Evolutionary conservation across 2,329 filamentous ascomycete genomes (phyloP).

Genomic region (Pochonia chlamydosporia): DNA sequence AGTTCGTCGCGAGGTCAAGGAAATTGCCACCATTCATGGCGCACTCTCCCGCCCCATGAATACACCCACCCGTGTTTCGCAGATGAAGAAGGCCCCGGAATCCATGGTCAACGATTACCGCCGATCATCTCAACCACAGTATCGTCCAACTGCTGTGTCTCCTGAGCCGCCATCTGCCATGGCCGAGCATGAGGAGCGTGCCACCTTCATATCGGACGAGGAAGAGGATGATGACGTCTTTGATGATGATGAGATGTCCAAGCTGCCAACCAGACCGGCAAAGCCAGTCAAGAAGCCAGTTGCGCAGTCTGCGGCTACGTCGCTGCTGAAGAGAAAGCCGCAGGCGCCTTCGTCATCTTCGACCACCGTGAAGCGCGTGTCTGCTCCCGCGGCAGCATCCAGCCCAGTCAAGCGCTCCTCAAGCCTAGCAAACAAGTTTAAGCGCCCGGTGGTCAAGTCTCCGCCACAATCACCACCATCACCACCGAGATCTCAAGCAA

Average conservation of each 20-base stretch:
- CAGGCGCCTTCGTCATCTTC: neutral
- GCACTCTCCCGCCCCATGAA: constrained; percentile 31
- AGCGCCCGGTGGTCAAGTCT: neutral
- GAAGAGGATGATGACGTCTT: constrained; percentile 21
- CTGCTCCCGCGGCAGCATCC: neutral
- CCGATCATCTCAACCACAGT: constrained; percentile 34
- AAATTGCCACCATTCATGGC: constrained; percentile 44
- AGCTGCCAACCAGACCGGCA: neutral
- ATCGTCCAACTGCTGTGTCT: constrained; percentile 18
- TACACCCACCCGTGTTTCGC: constrained; percentile 24
- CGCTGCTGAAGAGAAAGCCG: neutral
- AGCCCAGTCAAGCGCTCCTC: constrained; percentile 2
- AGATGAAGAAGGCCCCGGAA: constrained; percentile 43
- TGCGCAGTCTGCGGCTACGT: neutral
- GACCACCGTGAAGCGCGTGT: neutral
- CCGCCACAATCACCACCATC: constrained; percentile 1
- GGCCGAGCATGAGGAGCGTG: constrained; percentile 26
- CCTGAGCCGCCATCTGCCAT: constrained; percentile 17
- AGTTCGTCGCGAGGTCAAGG: constrained; percentile 49
- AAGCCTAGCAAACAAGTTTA: constrained; percentile 11
- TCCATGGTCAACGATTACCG: constrained; percentile 49
- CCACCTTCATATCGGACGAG: constrained; percentile 36
- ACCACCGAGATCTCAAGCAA: neutral
- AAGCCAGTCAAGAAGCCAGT: constrained; percentile 8
- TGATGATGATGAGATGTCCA: constrained; percentile 3